Evolutionary conservation across 345 rosid species (phyloP).

Genomic region (Eucalyptus curtisii): DNA sequence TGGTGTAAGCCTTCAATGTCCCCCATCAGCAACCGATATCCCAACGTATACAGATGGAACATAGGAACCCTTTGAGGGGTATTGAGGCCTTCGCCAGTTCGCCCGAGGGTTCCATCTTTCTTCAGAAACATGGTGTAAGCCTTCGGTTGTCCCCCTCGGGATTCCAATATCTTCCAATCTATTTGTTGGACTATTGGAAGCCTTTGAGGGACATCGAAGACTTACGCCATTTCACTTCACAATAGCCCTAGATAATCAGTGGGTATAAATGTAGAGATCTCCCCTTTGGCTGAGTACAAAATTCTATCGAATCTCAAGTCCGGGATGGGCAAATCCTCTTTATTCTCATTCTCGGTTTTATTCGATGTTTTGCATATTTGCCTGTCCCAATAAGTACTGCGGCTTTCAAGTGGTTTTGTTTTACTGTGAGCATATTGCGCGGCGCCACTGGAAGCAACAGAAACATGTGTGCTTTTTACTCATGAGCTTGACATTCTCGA

Average conservation of each 20-base stretch:
- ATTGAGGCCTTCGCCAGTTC: not conserved
- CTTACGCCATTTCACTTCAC: not conserved
- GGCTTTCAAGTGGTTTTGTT: not conserved
- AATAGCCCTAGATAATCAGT: not conserved
- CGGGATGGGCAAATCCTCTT: not conserved
- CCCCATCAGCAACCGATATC: not conserved
- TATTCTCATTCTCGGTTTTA: not conserved
- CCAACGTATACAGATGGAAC: not conserved
- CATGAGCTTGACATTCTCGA: not conserved
- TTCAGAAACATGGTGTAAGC: not conserved
- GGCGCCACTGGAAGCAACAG: not conserved
- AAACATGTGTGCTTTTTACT: not conserved
- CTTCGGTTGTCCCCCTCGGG: not conserved
- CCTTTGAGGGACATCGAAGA: not conserved
- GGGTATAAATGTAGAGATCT: not conserved
- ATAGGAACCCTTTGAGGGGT: not conserved
- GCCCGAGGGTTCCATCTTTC: not conserved
- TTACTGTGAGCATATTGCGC: not conserved
- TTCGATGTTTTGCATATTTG: not conserved
- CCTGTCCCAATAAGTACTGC: not conserved
- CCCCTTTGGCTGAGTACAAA: not conserved
- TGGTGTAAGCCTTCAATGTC: not conserved
- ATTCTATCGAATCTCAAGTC: not conserved
- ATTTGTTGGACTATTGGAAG: not conserved
- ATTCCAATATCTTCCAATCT: not conserved